Conservation (phyloP, 2,329 filamentous ascomycete genomes). For the Phyllosticta capitalensis region DNA sequence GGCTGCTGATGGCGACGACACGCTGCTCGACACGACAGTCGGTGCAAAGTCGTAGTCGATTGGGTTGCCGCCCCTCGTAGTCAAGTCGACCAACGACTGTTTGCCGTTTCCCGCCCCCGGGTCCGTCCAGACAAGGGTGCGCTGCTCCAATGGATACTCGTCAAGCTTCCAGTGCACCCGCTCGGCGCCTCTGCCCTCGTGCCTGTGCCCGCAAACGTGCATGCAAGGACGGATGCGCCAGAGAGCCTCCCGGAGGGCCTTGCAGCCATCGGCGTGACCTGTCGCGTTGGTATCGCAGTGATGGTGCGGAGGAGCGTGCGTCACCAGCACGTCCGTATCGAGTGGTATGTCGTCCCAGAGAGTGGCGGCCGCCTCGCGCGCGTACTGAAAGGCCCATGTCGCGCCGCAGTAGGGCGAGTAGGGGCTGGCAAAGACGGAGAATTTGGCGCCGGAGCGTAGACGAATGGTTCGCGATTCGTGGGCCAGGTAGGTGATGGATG, state of each 20-base stretch:
- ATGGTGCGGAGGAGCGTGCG: conserved; percentile 56
- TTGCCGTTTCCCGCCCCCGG: conserved; percentile 49
- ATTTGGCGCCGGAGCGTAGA: conserved; percentile 47
- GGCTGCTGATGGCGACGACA: conserved; percentile 6
- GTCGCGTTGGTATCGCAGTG: conserved; percentile 44
- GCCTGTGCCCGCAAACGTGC: conserved; percentile 63
- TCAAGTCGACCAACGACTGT: conserved; percentile 55
- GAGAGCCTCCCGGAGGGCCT: conserved; percentile 47
- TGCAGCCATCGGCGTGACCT: conserved; percentile 43
- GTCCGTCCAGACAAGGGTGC: conserved; percentile 47
- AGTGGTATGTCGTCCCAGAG: conserved; percentile 55
- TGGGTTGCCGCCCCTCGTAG: conserved; percentile 30
- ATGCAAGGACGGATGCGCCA: conserved; percentile 54
- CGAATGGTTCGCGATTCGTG: conserved; percentile 47
- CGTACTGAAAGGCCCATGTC: conserved; percentile 61
- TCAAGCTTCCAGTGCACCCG: conserved; percentile 48
- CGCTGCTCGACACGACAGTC: conserved; percentile 1
- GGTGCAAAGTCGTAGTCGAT: conserved; percentile 20
- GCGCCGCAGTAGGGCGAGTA: conserved; percentile 46
- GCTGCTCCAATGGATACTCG: conserved; percentile 30
- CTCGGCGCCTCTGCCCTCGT: conserved; percentile 56
- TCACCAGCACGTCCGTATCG: conserved; percentile 57
- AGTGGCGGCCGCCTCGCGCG: conserved; percentile 27
- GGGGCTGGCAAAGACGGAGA: conserved; percentile 64
- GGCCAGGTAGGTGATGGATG: conserved; percentile 54